Conservation (phyloP, 2,329 filamentous ascomycete genomes). For the Cladosporium sp. region DNA sequence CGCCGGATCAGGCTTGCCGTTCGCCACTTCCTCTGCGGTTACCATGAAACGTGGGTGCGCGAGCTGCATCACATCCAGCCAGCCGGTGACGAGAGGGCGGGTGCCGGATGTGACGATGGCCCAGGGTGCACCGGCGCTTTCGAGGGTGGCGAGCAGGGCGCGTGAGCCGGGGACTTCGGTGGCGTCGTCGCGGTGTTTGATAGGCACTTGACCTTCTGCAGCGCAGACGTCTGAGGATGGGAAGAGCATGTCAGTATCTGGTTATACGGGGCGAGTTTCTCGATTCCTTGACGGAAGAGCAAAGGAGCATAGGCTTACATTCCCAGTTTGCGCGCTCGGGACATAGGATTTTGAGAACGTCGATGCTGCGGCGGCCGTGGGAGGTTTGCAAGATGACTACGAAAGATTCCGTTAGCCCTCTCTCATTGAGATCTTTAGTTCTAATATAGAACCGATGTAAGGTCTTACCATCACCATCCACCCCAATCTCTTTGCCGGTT, state of each 20-base stretch:
- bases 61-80: conserved; percentile 52
- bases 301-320: conserved; percentile 39
- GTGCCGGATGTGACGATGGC: conserved; percentile 68
- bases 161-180: conserved; percentile 79
- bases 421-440: background rate
- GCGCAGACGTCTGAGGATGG: conserved; percentile 69
- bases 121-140: conserved; percentile 67
- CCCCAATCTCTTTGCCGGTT: conserved; percentile 79
- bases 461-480: conserved; percentile 41
- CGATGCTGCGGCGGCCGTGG: conserved; percentile 86
- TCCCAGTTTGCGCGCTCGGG: conserved; percentile 90
- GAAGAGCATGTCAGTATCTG: background rate
- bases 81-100: conserved; percentile 49
- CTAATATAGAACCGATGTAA: background rate
- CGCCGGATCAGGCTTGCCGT: conserved; percentile 53
- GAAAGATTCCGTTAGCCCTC: background rate
- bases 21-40: conserved; percentile 51
- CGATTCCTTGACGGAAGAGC: background rate
- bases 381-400: conserved; percentile 76
- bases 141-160: conserved; percentile 64
- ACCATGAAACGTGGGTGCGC: conserved; percentile 49
- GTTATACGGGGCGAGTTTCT: background rate
- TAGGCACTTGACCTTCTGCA: conserved; percentile 76
- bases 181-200: conserved; percentile 73
- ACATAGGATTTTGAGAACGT: conserved; percentile 75